Conservation (phyloP, 2,329 filamentous ascomycete genomes). For the Scedosporium boydii region DNA sequence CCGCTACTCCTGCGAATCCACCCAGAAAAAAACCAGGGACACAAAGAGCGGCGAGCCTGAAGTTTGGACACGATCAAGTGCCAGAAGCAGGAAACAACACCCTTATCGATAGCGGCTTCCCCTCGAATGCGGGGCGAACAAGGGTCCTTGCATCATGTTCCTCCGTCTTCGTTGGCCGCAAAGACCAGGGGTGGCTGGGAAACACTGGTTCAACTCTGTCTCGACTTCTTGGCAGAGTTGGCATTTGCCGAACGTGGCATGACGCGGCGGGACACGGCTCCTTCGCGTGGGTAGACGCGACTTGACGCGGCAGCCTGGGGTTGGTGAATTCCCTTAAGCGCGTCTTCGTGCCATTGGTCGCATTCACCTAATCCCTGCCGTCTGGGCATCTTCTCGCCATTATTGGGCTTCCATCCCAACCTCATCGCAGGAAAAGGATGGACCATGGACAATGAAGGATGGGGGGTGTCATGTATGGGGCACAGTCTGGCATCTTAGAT, state of each 20-base stretch:
- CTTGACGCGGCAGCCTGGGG: constrained; percentile 5
- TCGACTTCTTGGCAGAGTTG: not conserved
- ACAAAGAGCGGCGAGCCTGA: not conserved
- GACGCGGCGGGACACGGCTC: constrained; percentile 4
- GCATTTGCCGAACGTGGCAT: not conserved
- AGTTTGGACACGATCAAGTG: not conserved
- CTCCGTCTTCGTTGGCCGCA: not conserved
- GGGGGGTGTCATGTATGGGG: not conserved
- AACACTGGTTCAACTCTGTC: not conserved
- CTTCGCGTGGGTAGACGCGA: constrained; percentile 1
- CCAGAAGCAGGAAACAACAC: not conserved
- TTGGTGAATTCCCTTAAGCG: constrained; percentile 1
- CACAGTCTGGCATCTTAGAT: not conserved
- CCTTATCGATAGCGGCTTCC: constrained; percentile 4
- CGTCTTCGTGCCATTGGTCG: not conserved
- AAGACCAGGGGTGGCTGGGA: not conserved
- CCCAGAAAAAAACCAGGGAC: not conserved
- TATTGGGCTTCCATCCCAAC: constrained; percentile 5
- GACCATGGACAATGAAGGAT: not conserved
- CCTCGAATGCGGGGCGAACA: not conserved
- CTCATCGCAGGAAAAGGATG: not conserved
- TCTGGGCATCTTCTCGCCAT: not conserved
- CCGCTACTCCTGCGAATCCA: not conserved
- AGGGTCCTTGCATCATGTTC: constrained; percentile 1
- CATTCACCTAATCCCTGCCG: not conserved